These are phyloP conservation scores for Blumeria hordei DNA, from an alignment of 2,329 filamentous ascomycete genomes.

Conservation along the genomic window DNA sequence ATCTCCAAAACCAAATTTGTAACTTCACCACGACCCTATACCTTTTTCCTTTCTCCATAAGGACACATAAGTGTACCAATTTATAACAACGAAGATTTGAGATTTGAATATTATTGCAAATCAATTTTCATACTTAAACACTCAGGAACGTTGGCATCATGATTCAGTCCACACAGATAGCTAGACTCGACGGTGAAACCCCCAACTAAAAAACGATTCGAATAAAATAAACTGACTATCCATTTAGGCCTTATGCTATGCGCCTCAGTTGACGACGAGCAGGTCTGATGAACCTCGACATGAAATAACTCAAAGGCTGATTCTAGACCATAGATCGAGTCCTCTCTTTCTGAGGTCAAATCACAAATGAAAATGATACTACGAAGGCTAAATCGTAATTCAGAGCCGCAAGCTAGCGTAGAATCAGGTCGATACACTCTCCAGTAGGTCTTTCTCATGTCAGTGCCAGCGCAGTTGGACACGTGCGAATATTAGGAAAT, in stretches of 20 bases:
- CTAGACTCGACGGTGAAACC: slow-evolving; percentile 60
- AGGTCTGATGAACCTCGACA: slow-evolving; percentile 22
- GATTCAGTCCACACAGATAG: slow-evolving; percentile 88
- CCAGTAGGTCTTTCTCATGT: slow-evolving; percentile 35
- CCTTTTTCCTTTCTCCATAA: too few species aligned
- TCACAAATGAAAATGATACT: slow-evolving; percentile 75
- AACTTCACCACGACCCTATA: too few species aligned
- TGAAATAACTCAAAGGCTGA: slow-evolving; percentile 1
- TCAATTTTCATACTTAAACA: not conserved
- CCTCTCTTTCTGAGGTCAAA: slow-evolving; percentile 68
- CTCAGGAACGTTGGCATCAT: slow-evolving; percentile 6
- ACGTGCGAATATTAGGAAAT: too few species aligned
- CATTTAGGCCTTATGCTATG: slow-evolving; percentile 68
- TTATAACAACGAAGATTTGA: too few species aligned
- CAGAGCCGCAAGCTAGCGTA: slow-evolving; percentile 77
- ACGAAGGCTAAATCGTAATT: slow-evolving; percentile 66
- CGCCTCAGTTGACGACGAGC: slow-evolving; percentile 80
- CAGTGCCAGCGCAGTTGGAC: not conserved
- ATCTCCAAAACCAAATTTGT: too few species aligned
- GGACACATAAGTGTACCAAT: too few species aligned
- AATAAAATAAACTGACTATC: slow-evolving; percentile 3
- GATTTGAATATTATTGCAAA: too few species aligned
- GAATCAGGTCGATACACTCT: slow-evolving; percentile 63
- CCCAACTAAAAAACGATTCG: not conserved
- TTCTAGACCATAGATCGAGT: slow-evolving; percentile 28